Conservation (phyloP, 495 filamentous ascomycete species). For the Copromyces sp. region DNA sequence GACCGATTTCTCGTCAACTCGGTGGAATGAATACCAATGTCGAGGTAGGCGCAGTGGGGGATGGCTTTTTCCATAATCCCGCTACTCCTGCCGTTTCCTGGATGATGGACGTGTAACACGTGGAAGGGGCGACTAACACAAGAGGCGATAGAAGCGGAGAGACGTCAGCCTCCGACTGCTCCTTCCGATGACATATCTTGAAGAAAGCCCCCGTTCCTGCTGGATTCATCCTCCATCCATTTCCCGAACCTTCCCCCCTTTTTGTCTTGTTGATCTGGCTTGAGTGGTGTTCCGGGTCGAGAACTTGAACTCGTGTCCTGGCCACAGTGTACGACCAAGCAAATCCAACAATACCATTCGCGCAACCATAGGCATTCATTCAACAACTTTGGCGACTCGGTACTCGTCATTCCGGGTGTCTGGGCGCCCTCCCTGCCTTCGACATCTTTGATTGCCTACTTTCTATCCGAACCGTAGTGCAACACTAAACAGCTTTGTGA, state of each 20-base stretch:
- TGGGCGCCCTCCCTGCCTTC: neutral
- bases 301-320: neutral
- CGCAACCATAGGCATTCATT: neutral
- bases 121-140: neutral
- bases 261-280: neutral
- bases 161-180: neutral
- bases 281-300: neutral
- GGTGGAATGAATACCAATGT: neutral
- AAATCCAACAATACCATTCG: neutral
- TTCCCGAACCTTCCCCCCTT: neutral
- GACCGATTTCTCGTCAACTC: neutral
- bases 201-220: neutral
- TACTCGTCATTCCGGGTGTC: neutral
- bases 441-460: neutral
- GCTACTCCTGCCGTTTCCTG: neutral
- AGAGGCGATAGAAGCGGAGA: neutral
- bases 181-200: neutral
- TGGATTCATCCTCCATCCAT: neutral
- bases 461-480: neutral
- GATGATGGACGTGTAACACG: neutral
- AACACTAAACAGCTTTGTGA: neutral
- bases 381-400: neutral
- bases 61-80: neutral
- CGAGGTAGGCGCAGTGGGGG: neutral
- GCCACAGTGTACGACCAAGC: neutral